Evolutionary conservation across 345 rosid species (phyloP), one percentile per base, ranked within the genome.

Genomic region (Litchi chinensis): DNA sequence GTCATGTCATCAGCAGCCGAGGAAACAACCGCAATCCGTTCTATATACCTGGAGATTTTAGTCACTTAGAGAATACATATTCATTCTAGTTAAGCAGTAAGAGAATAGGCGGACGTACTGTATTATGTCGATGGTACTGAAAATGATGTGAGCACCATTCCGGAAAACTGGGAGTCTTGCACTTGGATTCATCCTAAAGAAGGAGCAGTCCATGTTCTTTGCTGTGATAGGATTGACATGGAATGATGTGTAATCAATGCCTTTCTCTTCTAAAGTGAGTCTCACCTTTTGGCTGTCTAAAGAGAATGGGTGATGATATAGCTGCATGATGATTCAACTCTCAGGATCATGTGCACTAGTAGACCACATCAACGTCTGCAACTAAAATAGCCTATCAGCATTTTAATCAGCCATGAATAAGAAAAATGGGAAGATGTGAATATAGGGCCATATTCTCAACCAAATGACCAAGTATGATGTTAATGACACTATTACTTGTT

Each of bases 221-320:
- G 93, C 98, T 5, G 90, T 88, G 73, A 90, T 77, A 40, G 98
- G 97, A 81, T 90, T 95, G 73, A 87, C 92, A 91, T 91, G 97
- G 86, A 88, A 85, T 11, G 99, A 95, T 70, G 98, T 92, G 85
- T 95, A 95, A 76, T 93, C 99, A 39, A 95, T 85, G 71, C 91
- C 92, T 85, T 91, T 92, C 90, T 95, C 99, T 85, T 95, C 99
- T 86, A 91, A 83, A 73, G 93, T 93, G 43, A 95, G 85, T 76
- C 97, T 87, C 73, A 93, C 96, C 83, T 88, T 92, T 87, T 93
- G 98, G 86, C 97, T 89, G 84, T 95, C 95, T 80, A 92, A 43
- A 63, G 98, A 92, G 78, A 77, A 92, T 6, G 97, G 98, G 82
- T 95, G 99, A 82, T 93, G 98, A 88, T 93, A 93, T 60, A 95